Evolutionary conservation across 495 filamentous ascomycete genomes (phyloP), one percentile per base, ranked within the genome.

Genomic region (Penicillium turbatum): DNA sequence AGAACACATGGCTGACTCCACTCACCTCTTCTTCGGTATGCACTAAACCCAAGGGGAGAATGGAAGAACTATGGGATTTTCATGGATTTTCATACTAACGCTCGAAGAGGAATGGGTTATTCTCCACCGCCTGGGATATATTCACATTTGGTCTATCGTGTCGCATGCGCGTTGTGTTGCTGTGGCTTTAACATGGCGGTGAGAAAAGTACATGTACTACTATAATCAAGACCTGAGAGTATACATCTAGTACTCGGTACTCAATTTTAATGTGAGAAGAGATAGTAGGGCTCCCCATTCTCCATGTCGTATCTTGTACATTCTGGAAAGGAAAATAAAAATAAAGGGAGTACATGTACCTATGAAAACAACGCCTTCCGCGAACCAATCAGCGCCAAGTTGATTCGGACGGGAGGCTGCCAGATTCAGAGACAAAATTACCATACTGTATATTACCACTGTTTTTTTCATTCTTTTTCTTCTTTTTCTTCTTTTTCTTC

Each of bases 1-100:
- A 59, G 63, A 51, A 60, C 63, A 66, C 63, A 66, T 66, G 63
- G 63, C 40, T 26, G 21, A 30, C 51, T 36, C 57, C 59, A 62
- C 50, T 15, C 19, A 38, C 51, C 45, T 53, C 31, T 42, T 43
- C 17, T 49, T 32, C 41, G 60, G 63, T 61, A 63, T 66, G 57
- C 51, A 48, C 62, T 63, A 65, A 15, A 37, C 43, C 60, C 57
- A 34, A 65, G 52, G 56, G 49, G 46, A 54, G 62, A 57, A 65
- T 60, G 62, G 56, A 56, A 40, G 40, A 44, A 53, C 30, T 39
- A 34, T 35, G 47, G 24, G 30, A 38, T 51, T 46, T 31, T 38
- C 51, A 40, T 27, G 24, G 30, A 38, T 51, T 46, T 31, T 38
- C 51, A 40, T 27, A 48, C 42, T 39, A 49, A 35, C 37, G 16